Base-by-base conservation (phyloP, 768 basidiomycete species). In the Coprinopsis marcescibilis region DNA sequence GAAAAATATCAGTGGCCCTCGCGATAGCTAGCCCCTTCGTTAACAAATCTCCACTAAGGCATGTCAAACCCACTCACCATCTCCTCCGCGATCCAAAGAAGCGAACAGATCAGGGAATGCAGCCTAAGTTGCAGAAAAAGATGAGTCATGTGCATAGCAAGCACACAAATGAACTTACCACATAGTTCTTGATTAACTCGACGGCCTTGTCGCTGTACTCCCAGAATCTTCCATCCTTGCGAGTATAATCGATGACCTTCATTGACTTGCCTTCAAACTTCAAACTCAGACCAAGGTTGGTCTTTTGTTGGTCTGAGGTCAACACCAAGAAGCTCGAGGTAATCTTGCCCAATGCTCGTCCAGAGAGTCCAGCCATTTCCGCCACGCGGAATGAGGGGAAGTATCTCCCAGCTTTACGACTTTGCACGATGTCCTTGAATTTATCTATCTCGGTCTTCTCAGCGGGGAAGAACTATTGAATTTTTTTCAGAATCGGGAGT, bases 231-330 rank as follows among this genome's bases (percentile, higher is more conserved):
- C 83, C 85, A 23, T 84, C 80, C 65, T 95, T 94, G 51, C 80
- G 76, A 5, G 92, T 85, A 65, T 96, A 97, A 51, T 89, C 88
- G 36, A 96, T 73, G 1, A 99, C 96, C 65, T 98, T 99, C 56
- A 92, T 63, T 8, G 82, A 78, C 65, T 96, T 98, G 11, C 81
- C 88, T 59, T 99, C 96, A 52, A 96, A 99, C 63, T 99, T 99
- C 55, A 99, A 77, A 60, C 89, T 90, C 33, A 99, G 75, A 2
- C 96, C 96, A 24, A 98, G 67, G 60, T 99, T 98, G 46, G 75
- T 78, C 69, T 96, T 97, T 48, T 78, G 73, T 7, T 76, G 76
- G 57, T 90, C 90, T 0, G 76, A 68, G 0, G 78, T 78, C 47
- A 90, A 63, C 33, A 97, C 89, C 81, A 97, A 83, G 59, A 97